These are phyloP conservation scores for Phytophthora brassicae DNA, from an alignment of 352 stramenopile genomes.

Conservation along the genomic window DNA sequence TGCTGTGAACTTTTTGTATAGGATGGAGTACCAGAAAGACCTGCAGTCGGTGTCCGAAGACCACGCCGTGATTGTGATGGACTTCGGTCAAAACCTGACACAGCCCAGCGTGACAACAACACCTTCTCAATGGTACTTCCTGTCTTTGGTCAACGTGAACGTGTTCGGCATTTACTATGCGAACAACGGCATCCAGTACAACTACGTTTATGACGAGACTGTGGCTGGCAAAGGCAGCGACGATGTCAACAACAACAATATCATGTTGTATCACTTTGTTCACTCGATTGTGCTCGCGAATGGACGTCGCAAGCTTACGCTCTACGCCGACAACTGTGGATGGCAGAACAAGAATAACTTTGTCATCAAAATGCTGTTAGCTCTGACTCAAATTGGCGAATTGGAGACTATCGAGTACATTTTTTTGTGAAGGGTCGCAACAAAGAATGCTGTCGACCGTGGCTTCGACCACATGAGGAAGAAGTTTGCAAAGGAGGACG, in stretches of 20 bases:
- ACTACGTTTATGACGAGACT: conserved; percentile 14
- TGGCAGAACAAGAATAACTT: conserved; percentile 25
- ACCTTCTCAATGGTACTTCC: conserved; percentile 15
- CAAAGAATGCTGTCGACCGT: conserved; percentile 19
- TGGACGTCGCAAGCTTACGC: no score
- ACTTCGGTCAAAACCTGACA: no score
- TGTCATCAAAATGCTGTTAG: conserved; percentile 16
- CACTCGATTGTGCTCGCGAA: no score
- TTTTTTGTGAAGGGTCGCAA: conserved; percentile 22
- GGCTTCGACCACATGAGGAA: conserved; percentile 24
- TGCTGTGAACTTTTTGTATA: not conserved
- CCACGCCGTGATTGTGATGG: no score
- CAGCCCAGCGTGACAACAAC: no score
- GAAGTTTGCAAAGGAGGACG: not conserved
- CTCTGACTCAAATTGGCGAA: no score
- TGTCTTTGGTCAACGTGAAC: conserved; percentile 12
- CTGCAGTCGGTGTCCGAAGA: no score
- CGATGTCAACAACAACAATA: conserved; percentile 8
- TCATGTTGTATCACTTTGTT: conserved; percentile 12
- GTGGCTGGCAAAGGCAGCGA: conserved; percentile 1
- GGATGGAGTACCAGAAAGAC: conserved; percentile 6
- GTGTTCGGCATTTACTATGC: conserved; percentile 23
- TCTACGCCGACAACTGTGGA: conserved; percentile 21
- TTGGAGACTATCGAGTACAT: no score
- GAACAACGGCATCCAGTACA: conserved; percentile 7